Base-by-base conservation (phyloP, 169 alveolate species). In the Babesia microti region DNA sequence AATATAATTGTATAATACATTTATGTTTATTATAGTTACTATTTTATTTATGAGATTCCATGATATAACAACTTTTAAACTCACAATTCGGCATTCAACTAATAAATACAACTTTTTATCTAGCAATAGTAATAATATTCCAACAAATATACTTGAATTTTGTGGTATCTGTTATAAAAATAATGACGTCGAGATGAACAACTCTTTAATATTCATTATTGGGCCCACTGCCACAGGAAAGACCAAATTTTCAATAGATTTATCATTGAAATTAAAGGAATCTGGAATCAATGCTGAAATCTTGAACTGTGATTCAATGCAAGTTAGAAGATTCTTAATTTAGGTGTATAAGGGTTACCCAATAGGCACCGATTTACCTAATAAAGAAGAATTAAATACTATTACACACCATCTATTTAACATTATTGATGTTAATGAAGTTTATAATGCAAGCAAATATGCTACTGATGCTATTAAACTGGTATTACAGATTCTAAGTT, bases 191-290 rank as follows among this genome's bases (percentile, higher is more conserved):
- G 23, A 5, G 29, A 4, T 15, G 9, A 1, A 27, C 12, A 26
- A 26, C n/a, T 53, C 42, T 24, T 14, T 74, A 9, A 51, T 74
- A 12, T 29, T 74, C 36, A 61, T 74, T 14, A 43, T 74, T 30
- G 85, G 85, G 9, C 74, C 74, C 14, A 74, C 85, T 4, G 78
- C 81, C 15, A 68, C 78, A 26, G 85, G 85, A 12, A 74, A 74
- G 29, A 74, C 85, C 4, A 55, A 74, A 17, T 66, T 67, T 19
- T 59, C 78, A 34, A 45, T 74, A 32, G 81, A 74, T 39, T 45
- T 74, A 28, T 59, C 69, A 33, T 37, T 40, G 12, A 66, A 52
- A 44, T 51, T 74, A 9, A 28, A 36, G 26, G 56, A 60, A 22
- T 29, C 45, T 50, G 50, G 56, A 41, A 63, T 74, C 46, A 19